Conservation (phyloP, 73 alveolate species). For the Paramecium primaurelia region DNA sequence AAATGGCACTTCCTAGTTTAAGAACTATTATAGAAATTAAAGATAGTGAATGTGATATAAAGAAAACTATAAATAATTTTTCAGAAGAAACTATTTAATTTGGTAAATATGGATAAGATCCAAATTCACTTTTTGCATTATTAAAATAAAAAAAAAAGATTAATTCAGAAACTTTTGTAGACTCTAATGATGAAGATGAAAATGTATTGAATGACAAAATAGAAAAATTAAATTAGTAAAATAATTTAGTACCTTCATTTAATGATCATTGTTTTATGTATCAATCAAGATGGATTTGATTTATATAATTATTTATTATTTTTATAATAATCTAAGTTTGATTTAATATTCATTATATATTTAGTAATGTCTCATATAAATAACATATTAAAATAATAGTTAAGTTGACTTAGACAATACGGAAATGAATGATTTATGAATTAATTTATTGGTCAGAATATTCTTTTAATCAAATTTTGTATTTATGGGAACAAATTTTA, state of each 20-base stretch:
- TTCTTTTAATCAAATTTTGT: not conserved
- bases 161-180: not conserved
- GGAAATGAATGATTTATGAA: not conserved
- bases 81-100: not conserved
- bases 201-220: not conserved
- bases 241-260: not conserved
- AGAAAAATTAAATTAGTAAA: not conserved
- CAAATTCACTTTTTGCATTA: not conserved
- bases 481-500: not conserved
- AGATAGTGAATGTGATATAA: conserved; percentile 4
- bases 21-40: not conserved
- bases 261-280: not conserved
- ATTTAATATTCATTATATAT: not conserved
- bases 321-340: not conserved
- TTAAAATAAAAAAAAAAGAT: not conserved
- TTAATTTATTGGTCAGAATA: not conserved
- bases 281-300: not conserved
- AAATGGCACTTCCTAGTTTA: conserved; percentile 1
- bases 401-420: not conserved
- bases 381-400: not conserved
- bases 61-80: not conserved
- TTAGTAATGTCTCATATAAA: not conserved
- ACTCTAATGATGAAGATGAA: not conserved
- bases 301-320: not conserved
- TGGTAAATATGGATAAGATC: not conserved